Conservation (phyloP, 2,329 filamentous ascomycete species). For the Cercospora sp. region DNA sequence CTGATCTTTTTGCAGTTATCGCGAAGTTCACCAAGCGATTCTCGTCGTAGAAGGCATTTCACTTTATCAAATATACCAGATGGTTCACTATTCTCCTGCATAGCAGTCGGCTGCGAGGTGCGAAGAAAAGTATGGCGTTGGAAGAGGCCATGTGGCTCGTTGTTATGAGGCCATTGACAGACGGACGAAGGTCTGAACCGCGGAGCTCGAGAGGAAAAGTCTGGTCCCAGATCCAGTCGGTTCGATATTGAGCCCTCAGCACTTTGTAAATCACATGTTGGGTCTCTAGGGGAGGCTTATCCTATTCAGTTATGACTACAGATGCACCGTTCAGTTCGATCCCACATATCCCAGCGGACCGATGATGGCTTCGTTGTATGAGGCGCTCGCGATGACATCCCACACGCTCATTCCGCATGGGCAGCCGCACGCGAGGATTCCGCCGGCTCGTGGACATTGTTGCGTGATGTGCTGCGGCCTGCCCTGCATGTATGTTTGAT, state of each 20-base stretch:
- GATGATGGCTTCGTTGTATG: not conserved
- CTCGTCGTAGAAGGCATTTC: slow-evolving; percentile 50
- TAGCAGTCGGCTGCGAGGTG: slow-evolving; percentile 1
- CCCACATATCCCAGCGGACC: not conserved
- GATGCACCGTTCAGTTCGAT: not conserved
- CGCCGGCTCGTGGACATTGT: not conserved
- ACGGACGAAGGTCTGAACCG: slow-evolving; percentile 9
- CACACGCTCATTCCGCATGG: not conserved
- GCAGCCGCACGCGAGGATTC: not conserved
- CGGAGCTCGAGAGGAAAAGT: slow-evolving; percentile 18
- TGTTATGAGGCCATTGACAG: not conserved
- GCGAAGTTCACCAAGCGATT: slow-evolving; percentile 93
- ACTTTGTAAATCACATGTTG: not conserved
- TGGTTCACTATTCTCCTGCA: not conserved
- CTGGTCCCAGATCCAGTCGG: not conserved
- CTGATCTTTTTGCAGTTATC: slow-evolving; percentile 64
- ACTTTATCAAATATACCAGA: not conserved
- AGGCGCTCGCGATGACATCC: not conserved
- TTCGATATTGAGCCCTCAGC: not conserved
- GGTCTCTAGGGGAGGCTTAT: not conserved
- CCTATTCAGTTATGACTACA: not conserved
- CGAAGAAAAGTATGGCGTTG: slow-evolving; percentile 5
- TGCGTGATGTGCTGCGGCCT: not conserved
- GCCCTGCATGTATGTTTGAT: not conserved
- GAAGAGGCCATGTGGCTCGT: not conserved